These are phyloP conservation scores for Penstemon barbatus DNA, from an alignment of 257 asterid genomes.

Conservation along the genomic window DNA sequence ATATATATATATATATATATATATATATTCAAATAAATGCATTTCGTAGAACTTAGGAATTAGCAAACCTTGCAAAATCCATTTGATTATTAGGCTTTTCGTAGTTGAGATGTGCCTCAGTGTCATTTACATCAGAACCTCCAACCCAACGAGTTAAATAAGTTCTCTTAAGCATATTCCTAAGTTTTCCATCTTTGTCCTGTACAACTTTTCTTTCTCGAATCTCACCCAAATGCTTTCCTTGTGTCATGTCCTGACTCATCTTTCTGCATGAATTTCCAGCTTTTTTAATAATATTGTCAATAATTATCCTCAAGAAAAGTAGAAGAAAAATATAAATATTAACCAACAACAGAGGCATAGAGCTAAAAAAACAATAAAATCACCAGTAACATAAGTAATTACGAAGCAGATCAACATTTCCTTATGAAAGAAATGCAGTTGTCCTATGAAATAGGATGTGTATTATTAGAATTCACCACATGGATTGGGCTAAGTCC, in stretches of 20 bases:
- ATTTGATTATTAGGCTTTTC: conserved; percentile 46
- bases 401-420: background rate
- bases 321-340: background rate
- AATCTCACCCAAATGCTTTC: conserved; percentile 39
- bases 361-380: no score
- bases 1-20: background rate
- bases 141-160: conserved; percentile 77
- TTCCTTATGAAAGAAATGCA: background rate
- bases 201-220: conserved; percentile 41
- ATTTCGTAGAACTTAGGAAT: no score
- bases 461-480: no score
- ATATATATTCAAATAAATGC: no score
- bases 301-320: background rate
- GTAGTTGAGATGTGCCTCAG: conserved; percentile 37
- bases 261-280: conserved; percentile 45
- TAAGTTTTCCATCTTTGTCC: conserved; percentile 80
- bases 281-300: background rate
- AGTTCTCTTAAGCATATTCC: conserved; percentile 59
- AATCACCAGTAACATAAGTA: no score
- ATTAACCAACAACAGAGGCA: background rate
- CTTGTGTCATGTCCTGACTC: conserved; percentile 39
- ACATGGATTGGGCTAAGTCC: no score
- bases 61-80: conserved; percentile 73
- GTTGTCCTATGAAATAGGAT: conserved; percentile 16
- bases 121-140: conserved; percentile 49